phyloP scores from a whole-genome alignment of 192 early-diverging fungal genomes.

The Backusella tarrabulga region DNA sequence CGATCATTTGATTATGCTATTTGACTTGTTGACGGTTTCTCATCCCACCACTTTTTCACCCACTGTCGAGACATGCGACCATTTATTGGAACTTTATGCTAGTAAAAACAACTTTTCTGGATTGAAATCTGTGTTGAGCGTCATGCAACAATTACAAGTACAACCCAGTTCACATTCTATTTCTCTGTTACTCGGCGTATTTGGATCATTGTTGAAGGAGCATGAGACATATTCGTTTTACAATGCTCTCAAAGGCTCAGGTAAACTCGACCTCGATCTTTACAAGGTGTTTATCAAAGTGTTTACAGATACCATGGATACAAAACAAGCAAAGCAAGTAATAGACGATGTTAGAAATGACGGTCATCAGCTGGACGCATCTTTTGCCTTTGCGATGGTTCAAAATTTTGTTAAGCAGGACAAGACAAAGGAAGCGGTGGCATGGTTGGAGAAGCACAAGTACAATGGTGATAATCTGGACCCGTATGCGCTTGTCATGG shows the following conservation, averaged over 20 bases:
- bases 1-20: neutral
- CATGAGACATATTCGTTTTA: neutral
- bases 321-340: neutral
- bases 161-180: constrained; percentile 1
- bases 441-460: neutral
- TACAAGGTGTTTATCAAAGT: constrained; percentile 3
- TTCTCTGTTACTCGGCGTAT: neutral
- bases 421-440: neutral
- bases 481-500: constrained; percentile 1
- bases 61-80: neutral
- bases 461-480: constrained; percentile 5
- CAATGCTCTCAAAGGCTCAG: neutral
- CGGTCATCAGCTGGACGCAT: neutral
- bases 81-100: constrained; percentile 5
- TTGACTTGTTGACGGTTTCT: neutral
- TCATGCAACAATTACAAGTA: constrained; percentile 1
- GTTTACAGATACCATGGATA: neutral
- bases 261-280: neutral
- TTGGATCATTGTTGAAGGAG: neutral
- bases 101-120: neutral
- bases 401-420: neutral
- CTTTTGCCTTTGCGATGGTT: neutral
- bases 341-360: neutral
- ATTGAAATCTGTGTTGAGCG: neutral
- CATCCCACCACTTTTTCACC: neutral